These are phyloP conservation scores for Suhomyces bolitotheri DNA, from an alignment of 1,139 yeast genomes.

Conservation along the genomic window DNA sequence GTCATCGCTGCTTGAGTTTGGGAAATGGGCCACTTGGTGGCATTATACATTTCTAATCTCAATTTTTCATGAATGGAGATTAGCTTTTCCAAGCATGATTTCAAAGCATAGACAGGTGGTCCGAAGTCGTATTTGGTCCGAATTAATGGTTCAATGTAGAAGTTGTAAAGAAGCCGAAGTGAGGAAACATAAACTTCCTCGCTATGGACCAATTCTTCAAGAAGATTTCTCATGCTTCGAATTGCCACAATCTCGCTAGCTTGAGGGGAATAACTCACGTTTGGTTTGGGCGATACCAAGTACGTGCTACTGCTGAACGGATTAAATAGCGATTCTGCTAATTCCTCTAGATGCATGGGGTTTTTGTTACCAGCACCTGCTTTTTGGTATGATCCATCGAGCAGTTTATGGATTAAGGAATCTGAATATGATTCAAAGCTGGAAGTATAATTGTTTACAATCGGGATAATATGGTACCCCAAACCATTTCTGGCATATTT, in stretches of 20 bases:
- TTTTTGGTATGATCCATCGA: no score
- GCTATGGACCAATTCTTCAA: conserved; percentile 50
- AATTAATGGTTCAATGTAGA: conserved; percentile 37
- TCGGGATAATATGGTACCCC: no score
- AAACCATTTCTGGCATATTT: no score
- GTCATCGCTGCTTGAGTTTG: conserved; percentile 3
- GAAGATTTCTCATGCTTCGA: conserved; percentile 24
- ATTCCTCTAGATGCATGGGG: no score
- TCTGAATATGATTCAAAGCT: no score
- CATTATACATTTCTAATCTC: not conserved
- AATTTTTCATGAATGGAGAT: conserved; percentile 24
- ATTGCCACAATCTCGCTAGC: not conserved
- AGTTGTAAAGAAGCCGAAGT: conserved; percentile 38
- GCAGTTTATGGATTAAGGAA: no score
- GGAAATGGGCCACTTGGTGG: not conserved
- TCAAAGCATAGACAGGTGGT: conserved; percentile 25
- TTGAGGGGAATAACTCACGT: conserved; percentile 16
- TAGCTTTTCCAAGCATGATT: conserved; percentile 25
- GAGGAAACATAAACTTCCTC: conserved; percentile 49
- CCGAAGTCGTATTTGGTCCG: conserved; percentile 26
- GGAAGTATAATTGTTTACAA: no score
- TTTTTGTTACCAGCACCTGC: no score
- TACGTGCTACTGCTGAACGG: not conserved
- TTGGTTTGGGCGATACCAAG: conserved; percentile 15
- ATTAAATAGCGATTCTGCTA: not conserved